Evolutionary conservation across 257 asterid species (phyloP).

Genomic region (Ehretia macrophylla): DNA sequence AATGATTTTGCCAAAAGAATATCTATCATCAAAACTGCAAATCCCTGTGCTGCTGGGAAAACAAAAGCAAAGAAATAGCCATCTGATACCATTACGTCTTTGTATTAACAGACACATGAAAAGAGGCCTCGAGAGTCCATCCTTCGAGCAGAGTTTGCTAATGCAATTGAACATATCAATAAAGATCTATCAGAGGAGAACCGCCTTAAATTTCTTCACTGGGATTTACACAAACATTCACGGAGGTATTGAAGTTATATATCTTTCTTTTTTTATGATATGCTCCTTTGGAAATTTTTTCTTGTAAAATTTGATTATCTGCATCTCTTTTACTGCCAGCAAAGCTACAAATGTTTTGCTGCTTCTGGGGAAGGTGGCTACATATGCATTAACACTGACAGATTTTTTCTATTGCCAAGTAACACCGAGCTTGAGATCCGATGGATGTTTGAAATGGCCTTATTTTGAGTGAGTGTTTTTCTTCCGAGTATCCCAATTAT

Average conservation of each 20-base stretch:
- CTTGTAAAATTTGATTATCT: slow-evolving; percentile 20
- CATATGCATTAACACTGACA: slow-evolving; percentile 82
- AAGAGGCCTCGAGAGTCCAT: slow-evolving; percentile 94
- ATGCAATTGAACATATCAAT: slow-evolving; percentile 87
- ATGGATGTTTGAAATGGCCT: slow-evolving; percentile 49
- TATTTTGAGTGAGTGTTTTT: slow-evolving; percentile 54
- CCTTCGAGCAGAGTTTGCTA: slow-evolving; percentile 85
- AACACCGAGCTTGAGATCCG: slow-evolving; percentile 43
- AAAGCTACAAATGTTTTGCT: slow-evolving; percentile 77
- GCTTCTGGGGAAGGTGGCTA: slow-evolving; percentile 87
- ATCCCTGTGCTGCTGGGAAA: too few relatives aligned
- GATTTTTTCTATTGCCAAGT: slow-evolving; percentile 84
- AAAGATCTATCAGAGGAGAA: slow-evolving; percentile 75
- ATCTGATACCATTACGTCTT: slow-evolving; percentile 17
- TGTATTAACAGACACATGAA: slow-evolving; percentile 68
- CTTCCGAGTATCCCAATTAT: slow-evolving; percentile 9
- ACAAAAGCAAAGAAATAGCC: neutral
- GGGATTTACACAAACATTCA: slow-evolving; percentile 96
- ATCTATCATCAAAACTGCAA: too few relatives aligned
- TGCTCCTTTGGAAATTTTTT: neutral
- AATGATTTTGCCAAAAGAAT: too few relatives aligned
- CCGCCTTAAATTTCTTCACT: slow-evolving; percentile 88
- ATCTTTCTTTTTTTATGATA: slow-evolving; percentile 10
- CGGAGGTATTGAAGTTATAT: slow-evolving; percentile 49
- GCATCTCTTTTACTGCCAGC: slow-evolving; percentile 38